Evolutionary conservation across 2,329 filamentous ascomycete species (phyloP), one percentile per base, ranked within the genome.

Genomic region (Clarireedia monteithiana): DNA sequence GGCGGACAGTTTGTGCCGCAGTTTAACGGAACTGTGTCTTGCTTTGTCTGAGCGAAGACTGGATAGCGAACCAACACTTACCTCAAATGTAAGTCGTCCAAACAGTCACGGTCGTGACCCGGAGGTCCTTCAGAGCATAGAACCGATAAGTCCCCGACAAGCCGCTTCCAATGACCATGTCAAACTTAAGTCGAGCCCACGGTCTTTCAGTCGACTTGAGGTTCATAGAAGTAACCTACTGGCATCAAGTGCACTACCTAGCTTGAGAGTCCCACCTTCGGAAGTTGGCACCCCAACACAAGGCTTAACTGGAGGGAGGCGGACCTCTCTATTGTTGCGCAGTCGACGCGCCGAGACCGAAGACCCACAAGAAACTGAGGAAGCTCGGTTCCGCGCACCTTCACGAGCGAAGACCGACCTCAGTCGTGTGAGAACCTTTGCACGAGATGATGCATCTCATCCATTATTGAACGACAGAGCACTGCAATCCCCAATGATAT

Each of bases 1-100:
- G 71, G 89, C 90, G 27, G 92, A 99, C 68, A 91, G 88, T 67
- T 84, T 99, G 68, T 97, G 94, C 69, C 86, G 92, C 53, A 94
- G 88, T 66, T 74, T 99, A 62, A 97, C 92, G 0, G 94, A 99
- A 70, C 77, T 99, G 6, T 96, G 90, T 68, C 81, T 99, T 55
- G 88, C 91, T 0, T 75, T 99, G 53, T 84, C 85, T 30, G 87
- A 89, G 60, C 81, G 83, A 42, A 45, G 53, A 50, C 23, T 24
- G 30, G 40, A 45, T 10, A 60, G 54, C 44, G 68, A 68, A 9
- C 58, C 61, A 38, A 50, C 27, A 6, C 39, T 49, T 7, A 61
- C 26, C 44, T 45, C 60, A 51, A 38, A 24, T 36, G 40, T 45
- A 42, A 26, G 48, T 14, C 58, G 60, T 30, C 63, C 64, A n/a